Evolutionary conservation across 805 yeast genomes (phyloP), one percentile per base, ranked within the genome.

Genomic region (Barnettozyma vustinii): DNA sequence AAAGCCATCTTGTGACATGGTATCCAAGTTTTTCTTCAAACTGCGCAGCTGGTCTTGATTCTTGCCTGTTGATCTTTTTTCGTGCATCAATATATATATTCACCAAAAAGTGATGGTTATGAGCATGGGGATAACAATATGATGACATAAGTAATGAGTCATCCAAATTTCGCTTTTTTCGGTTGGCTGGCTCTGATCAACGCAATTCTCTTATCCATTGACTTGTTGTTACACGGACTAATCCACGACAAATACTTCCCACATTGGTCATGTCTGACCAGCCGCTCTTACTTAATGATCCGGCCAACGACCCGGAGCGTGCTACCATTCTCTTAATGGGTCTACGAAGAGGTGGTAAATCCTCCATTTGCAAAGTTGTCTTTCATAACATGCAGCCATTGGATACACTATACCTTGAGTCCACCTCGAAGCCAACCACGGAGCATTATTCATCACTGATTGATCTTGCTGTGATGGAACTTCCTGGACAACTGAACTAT

Each of bases 331-430:
- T 90, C 25, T 67, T 90, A 48, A 87, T 90, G 96, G 97, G 97
- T 1, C 75, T 90, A 33, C 77, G 96, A 42, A 52, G 61, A 63
- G 87, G 92, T 19, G 99, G 99, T 13, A 94, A 94, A 67, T 88
- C 97, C 9, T 90, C 97, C 3, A 94, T 94, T 30, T 84, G 97
- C 60, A 90, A 92, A 62, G 98, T 94, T 13, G 95, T 94, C 2
- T 94, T 94, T 67, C 96, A 92, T 65, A 87, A 88, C 62, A 89
- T 94, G 96, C 96, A 87, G 62, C 97, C 99, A 1, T 72, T 90
- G 52, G 97, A 92, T 60, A 91, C 98, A 0, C 67, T 92, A 42
- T 92, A 92, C 60, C 69, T 94, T 47, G 98, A 92, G 58, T 81
- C 91, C 45, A 92, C 99, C 0, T 79, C 95, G 2, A 86, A 83